Conservation (phyloP, 257 asterid genomes). For the Petunia secreta region DNA sequence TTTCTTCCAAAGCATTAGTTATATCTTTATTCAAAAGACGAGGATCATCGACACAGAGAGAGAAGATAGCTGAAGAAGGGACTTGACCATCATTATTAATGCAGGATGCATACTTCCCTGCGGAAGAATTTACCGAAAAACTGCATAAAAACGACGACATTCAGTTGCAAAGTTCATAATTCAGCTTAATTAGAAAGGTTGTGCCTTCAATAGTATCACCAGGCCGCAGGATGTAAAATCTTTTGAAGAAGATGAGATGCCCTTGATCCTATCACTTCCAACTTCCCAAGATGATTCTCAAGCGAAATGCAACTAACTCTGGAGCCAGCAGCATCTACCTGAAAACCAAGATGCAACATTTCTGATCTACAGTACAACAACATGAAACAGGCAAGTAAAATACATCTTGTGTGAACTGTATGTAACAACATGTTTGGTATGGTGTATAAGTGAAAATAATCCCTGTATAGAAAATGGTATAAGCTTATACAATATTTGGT, state of each 20-base stretch:
- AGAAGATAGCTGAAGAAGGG: constrained; percentile 50
- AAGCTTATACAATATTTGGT: too few species aligned
- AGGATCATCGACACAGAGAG: constrained; percentile 74
- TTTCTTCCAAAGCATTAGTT: constrained; percentile 38
- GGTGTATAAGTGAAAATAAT: too few species aligned
- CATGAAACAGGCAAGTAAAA: constrained; percentile 8
- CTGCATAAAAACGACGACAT: constrained; percentile 39
- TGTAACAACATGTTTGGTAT: neutral
- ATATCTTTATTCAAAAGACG: constrained; percentile 44
- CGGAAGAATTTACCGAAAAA: constrained; percentile 42
- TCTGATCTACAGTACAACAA: constrained; percentile 12
- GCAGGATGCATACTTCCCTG: constrained; percentile 40
- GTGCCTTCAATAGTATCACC: constrained; percentile 49
- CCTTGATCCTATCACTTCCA: constrained; percentile 75
- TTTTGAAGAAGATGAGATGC: constrained; percentile 70
- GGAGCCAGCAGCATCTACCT: constrained; percentile 47
- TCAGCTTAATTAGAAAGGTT: constrained; percentile 21
- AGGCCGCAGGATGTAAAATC: constrained; percentile 56
- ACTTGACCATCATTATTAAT: constrained; percentile 38
- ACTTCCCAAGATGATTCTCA: constrained; percentile 70
- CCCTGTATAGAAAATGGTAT: too few species aligned
- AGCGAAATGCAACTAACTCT: constrained; percentile 64
- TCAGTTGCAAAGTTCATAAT: constrained; percentile 25
- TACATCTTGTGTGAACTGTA: neutral
- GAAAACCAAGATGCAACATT: constrained; percentile 37